Base-by-base conservation (phyloP, 78 protist genomes). In the Neovahlkampfia damariscottae region DNA sequence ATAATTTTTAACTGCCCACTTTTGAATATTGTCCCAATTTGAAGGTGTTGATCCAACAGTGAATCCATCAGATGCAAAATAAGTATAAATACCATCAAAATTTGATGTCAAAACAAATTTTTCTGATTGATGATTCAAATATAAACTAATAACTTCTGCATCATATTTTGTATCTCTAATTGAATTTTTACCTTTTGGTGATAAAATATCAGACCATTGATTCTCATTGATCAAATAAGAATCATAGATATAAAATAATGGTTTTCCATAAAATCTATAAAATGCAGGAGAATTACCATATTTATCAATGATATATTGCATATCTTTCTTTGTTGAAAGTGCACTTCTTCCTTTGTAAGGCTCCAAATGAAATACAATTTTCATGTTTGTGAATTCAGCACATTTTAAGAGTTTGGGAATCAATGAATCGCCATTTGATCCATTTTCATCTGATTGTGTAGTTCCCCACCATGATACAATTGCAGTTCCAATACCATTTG, bases 21-120 rank as follows among this genome's bases (percentile, higher is more conserved):
- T 5, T 9, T 7, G 3, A 6, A 83, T 41, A 5, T 50, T 5
- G 3, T 2, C 2, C 86, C 86, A 83, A 7, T 83, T 83, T n/a
- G 59, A 38, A 19, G 5, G 28, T 2, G 79, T 74, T 76, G 86
- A 83, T 7, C 80, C 86, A 2, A 38, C 8, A 8, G 80, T 67
- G 36, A 84, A 78, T 19, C 83, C 80, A 6, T 84, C 79, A 8
- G 74, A 72, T 36, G 82, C 87, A 76, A 83, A 83, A 72, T 83
- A 83, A 7, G 82, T 83, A 72, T 83, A 83, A n/a, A 40, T 19
- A 40, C 87, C 87, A 28, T 83, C 87, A 62, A 83, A 83, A 37
- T 77, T 77, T 3, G 71, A 8, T 79, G 10, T 10, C 69, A 35
- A 10, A 8, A 80, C 8, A 7, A 78, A 78, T n/a, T 19, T 5